These are phyloP conservation scores for Podaxis sp. DNA, from an alignment of 768 basidiomycete genomes.

Conservation along the genomic window DNA sequence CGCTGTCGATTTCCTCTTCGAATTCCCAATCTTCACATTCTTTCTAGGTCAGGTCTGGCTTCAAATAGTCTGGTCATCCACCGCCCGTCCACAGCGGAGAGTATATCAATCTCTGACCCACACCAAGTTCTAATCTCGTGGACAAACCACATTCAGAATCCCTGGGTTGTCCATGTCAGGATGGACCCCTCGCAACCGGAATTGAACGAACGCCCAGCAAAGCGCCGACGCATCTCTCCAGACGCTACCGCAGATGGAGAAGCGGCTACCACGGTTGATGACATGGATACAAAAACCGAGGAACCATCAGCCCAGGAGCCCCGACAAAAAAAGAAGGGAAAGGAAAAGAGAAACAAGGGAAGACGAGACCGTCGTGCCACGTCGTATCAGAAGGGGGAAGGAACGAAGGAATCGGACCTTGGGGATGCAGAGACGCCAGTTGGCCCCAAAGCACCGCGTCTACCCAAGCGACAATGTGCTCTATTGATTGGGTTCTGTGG, in stretches of 20 bases:
- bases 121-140: background rate
- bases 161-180: constrained; percentile 1
- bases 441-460: constrained; percentile 49
- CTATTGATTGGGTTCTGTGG: constrained; percentile 91
- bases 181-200: constrained; percentile 4
- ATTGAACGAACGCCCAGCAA: background rate
- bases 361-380: constrained; percentile 46
- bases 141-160: background rate
- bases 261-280: background rate
- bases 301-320: constrained; percentile 2
- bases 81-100: background rate
- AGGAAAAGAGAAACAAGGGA: constrained; percentile 29
- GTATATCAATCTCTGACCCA: background rate
- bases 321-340: constrained; percentile 36
- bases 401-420: constrained; percentile 19
- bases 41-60: background rate
- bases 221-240: constrained; percentile 5
- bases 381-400: constrained; percentile 33
- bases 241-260: background rate
- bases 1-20: background rate
- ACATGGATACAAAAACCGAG: background rate
- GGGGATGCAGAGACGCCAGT: constrained; percentile 22
- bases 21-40: background rate
- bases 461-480: constrained; percentile 85
- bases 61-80: background rate